Base-by-base conservation (phyloP, 306 rosid genomes). In the Quercus agrifolia region DNA sequence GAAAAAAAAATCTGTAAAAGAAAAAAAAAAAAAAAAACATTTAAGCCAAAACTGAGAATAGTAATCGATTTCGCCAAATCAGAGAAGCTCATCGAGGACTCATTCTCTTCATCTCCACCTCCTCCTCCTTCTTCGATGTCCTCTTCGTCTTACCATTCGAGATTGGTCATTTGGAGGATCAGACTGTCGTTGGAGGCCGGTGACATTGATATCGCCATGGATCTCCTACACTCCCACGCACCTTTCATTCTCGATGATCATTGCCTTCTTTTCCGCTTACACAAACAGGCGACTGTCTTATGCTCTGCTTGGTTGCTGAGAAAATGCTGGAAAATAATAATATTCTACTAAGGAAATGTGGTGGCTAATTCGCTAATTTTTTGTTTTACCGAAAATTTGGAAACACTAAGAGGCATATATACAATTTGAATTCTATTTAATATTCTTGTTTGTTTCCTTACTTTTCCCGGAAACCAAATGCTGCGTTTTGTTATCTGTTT, bases 231-330 rank as follows among this genome's bases (percentile, higher is more conserved):
- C 31, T 73, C 83, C 69, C 93, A 91, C 67, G 93, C 97, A 11
- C 99, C 98, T 19, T 89, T 90, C 67, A 79, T 93, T 62, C 96
- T 95, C 78, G 85, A 86, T 66, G 98, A 95, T 79, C 96, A 82
- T 79, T 73, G 95, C 73, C 90, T 95, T 84, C 98, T 95, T 74
- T 93, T 95, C 85, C 99, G 93, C 6, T 86, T 95, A 82, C 96
- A 95, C 70, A 95, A 95, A 79, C 99, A 95, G 98, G 99, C 93
- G 7, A 56, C 41, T 75, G 13, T 30, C 61, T 52, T 67, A 71
- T 84, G 7, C 17, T 10, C 56, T 21, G 23, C 23, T 21, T 21
- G 23, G 23, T 21, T 21, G 0, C 23, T 21, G 23, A 21, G 23
- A 21, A 77, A 76, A 27, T 58, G 68, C 66, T 3, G 54, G 23